Base-by-base conservation (phyloP, 2,329 filamentous ascomycete species). In the Xylariaceae sp. region DNA sequence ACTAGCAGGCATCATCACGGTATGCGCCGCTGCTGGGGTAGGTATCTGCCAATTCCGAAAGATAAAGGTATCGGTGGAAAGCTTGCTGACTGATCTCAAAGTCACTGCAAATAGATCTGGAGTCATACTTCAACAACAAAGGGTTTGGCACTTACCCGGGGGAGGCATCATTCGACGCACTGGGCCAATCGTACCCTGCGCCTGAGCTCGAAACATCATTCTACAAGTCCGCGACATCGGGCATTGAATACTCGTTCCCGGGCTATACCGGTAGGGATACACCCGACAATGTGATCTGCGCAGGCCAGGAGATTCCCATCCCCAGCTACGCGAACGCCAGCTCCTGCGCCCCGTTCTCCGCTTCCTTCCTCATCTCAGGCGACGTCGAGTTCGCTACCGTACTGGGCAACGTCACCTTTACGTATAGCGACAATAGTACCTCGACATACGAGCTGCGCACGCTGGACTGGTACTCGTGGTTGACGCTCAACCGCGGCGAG, bases 81-180 rank as follows among this genome's bases (percentile, higher is more conserved):
- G n/a, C n/a, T n/a, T n/a, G n/a, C 22, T 26, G 22, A 26, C 22
- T 11, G 11, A 26, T n/a, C 22, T 26, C 22, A 26, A 6, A 26
- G 53, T 64, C 61, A 12, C 45, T 59, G 9, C 55, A 51, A 1
- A 34, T 67, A 2, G 54, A 64, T 11, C 50, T 73, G 17, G 52
- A 56, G 0, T n/a, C 54, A 0, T 61, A 63, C 32, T 69, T 67
- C 56, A 72, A 74, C 56, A 73, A 74, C 51, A 71, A 70, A 42
- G 71, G 59, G 2, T 73, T 74, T 43, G 68, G 68, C 3, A 60
- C 61, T 0, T 58, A 60, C 12, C 65, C 71, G 0, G 68, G 68
- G 2, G 68, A 73, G 48, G 65, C 71, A 1, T 57, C 65, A n/a
- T 72, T 74, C 43, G 68, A 74, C 40, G 48, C 43, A 2, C 48